Evolutionary conservation across 2,329 filamentous ascomycete genomes (phyloP).

Genomic region (Xylariaceae sp.): DNA sequence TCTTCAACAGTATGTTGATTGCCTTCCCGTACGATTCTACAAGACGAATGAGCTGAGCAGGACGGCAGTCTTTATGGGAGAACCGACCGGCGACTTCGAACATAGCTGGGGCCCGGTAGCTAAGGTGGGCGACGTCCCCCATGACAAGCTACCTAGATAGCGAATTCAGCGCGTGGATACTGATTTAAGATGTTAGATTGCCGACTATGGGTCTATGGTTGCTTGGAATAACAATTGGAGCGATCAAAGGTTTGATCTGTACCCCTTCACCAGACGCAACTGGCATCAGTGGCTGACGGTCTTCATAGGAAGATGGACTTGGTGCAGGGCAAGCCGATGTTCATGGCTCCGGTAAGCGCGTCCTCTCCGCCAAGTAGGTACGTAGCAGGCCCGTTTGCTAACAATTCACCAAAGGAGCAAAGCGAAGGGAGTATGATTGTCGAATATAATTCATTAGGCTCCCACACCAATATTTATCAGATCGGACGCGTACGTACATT

Average conservation of each 20-base stretch:
- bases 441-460: background rate
- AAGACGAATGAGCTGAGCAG: background rate
- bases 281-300: background rate
- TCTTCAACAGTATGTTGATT: conserved; percentile 4
- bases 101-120: background rate
- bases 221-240: conserved; percentile 7
- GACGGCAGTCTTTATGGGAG: conserved; percentile 5
- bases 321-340: background rate
- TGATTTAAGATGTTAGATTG: conserved; percentile 10
- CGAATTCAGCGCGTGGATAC: background rate
- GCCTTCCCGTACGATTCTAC: background rate
- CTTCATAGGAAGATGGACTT: conserved; percentile 2
- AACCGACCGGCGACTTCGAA: background rate
- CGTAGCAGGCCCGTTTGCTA: background rate
- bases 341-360: conserved; percentile 11
- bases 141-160: background rate
- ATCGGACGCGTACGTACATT: conserved; percentile 10
- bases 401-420: conserved; percentile 9
- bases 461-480: conserved; percentile 11
- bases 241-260: background rate
- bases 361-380: background rate
- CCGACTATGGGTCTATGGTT: conserved; percentile 15
- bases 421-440: background rate
- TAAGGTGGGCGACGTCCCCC: background rate
- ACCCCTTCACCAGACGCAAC: background rate